Evolutionary conservation across 352 stramenopile species (phyloP).

Genomic region (Phytophthora hibernalis): DNA sequence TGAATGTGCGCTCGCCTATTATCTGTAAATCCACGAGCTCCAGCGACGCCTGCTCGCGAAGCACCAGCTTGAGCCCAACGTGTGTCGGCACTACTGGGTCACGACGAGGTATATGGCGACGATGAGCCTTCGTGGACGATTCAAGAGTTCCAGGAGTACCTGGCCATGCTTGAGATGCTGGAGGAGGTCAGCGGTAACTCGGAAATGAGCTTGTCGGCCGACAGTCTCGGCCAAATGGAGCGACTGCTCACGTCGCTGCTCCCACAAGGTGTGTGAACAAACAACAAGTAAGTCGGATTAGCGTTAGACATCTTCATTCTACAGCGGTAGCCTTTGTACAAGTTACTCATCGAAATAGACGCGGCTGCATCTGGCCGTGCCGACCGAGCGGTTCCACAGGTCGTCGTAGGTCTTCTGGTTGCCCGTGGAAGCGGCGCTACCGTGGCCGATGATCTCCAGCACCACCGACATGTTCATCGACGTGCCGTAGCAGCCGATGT

Average conservation of each 20-base stretch:
- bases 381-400: too few relatives aligned
- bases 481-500: too few relatives aligned
- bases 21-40: conserved; percentile 22
- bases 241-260: conserved; percentile 53
- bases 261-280: conserved; percentile 34
- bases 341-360: conserved; percentile 49
- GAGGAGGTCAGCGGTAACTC: conserved; percentile 38
- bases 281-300: conserved; percentile 16
- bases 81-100: conserved; percentile 31
- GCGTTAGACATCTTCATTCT: conserved; percentile 35
- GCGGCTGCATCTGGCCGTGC: conserved; percentile 46
- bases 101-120: conserved; percentile 3
- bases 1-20: conserved; percentile 48
- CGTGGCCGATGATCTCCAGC: too few relatives aligned
- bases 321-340: conserved; percentile 28
- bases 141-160: conserved; percentile 55
- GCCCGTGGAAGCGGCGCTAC: too few relatives aligned
- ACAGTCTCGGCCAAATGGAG: conserved; percentile 55
- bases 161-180: conserved; percentile 48
- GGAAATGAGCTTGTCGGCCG: conserved; percentile 42
- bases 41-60: not conserved
- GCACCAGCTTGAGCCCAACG: conserved; percentile 29
- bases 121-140: conserved; percentile 41
- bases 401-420: too few relatives aligned
- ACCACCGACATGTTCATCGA: too few relatives aligned